Evolutionary conservation across 2,329 filamentous ascomycete species (phyloP), one percentile per base, ranked within the genome.

Genomic region (Massarina eburnea): DNA sequence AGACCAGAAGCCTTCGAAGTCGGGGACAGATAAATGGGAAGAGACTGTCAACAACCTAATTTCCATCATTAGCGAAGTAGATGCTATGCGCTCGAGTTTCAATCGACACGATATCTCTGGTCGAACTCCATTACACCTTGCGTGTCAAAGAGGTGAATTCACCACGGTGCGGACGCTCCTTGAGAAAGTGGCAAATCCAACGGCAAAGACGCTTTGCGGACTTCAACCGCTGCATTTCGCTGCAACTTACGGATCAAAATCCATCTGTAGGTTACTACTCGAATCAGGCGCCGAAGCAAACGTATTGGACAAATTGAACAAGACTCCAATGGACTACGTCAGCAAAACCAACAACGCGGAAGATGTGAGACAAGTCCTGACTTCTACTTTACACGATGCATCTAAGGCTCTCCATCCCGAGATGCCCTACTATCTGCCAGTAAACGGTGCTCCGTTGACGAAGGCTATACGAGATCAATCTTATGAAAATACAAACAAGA

Each of bases 91-190:
- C 9, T 30, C 17, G 2, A 4, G 10, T 2, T 20, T 33, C 18
- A 14, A 33, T 9, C 24, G 19, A 6, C 24, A 39, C 9, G 42
- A 45, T 24, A 18, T 32, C 9, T 21, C 39, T n/a, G 42, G 42
- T 2, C 20, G 42, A 17, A 39, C 42, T 4, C 18, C 36, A 18
- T 39, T 45, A 35, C 36, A 45, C 14, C n/a, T 45, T 18, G 42
- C 35, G 8, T 45, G 42, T 35, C 27, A 26, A 14, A 45, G 34
- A 14, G 36, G 29, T 2, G 17, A 24, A 4, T 20, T 9, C n/a
- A 24, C 34, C 7, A 9, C 39, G 8, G 42, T 32, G 19, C 1
- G 24, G 36, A 19, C 15, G 15, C 26, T 45, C 10, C 27, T 45
- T n/a, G 12, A 26, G n/a, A 17, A 24, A 6, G 35, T 19, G 7